These are phyloP conservation scores for Vanrija humicola DNA, from an alignment of 1,284 basidiomycete species.

Conservation along the genomic window DNA sequence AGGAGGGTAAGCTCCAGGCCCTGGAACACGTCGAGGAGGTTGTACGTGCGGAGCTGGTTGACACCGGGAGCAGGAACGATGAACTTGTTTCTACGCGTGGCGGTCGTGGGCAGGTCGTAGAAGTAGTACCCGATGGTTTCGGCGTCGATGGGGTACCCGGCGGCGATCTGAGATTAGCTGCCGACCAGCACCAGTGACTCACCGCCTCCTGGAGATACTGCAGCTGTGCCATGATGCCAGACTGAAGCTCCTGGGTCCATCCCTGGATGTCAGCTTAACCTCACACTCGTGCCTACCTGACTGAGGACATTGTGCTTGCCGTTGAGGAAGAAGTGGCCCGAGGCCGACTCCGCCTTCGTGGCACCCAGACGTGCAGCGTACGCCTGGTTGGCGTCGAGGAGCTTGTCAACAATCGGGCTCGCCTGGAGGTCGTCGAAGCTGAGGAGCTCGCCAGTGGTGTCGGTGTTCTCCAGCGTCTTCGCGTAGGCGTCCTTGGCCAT, in stretches of 20 bases:
- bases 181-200: slow-evolving; percentile 7
- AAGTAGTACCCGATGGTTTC: slow-evolving; percentile 72
- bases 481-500: neutral
- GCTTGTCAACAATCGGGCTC: slow-evolving; percentile 32
- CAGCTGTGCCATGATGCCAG: slow-evolving; percentile 60
- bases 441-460: slow-evolving; percentile 4
- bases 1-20: slow-evolving; percentile 22
- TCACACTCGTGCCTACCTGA: slow-evolving; percentile 56
- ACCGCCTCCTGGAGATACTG: slow-evolving; percentile 70
- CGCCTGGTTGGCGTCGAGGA: slow-evolving; percentile 15
- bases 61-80: slow-evolving; percentile 30
- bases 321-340: slow-evolving; percentile 67
- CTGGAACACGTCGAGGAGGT: slow-evolving; percentile 31
- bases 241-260: slow-evolving; percentile 57
- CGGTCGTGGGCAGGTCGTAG: slow-evolving; percentile 77
- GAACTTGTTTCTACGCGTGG: slow-evolving; percentile 60
- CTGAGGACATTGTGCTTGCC: slow-evolving; percentile 71
- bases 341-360: slow-evolving; percentile 22
- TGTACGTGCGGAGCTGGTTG: slow-evolving; percentile 21
- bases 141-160: neutral
- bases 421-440: slow-evolving; percentile 49
- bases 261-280: slow-evolving; percentile 51
- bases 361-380: slow-evolving; percentile 38
- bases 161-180: neutral
- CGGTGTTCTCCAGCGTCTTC: neutral